Base-by-base conservation (phyloP, 805 yeast genomes). In the Candida tammaniensis region DNA sequence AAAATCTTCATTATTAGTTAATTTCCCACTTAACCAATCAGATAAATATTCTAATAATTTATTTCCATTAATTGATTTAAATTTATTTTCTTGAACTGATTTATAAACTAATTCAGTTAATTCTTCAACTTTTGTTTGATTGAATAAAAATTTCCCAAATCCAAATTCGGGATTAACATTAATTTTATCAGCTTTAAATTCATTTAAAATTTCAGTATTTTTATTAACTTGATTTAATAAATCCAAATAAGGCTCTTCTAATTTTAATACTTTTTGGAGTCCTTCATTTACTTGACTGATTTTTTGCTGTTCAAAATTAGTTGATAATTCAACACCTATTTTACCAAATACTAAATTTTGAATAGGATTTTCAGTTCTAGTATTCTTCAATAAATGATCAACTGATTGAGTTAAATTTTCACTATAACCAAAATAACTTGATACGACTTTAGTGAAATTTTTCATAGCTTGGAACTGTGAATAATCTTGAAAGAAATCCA, bases 161-260 rank as follows among this genome's bases (percentile, higher is more conserved):
- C 96, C 96, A 52, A 67, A 89, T 60, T 88, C 97, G 16, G 97
- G 98, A 21, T 61, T 59, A 10, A 39, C 33, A 4, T 76, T 75
- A 33, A 66, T 62, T 27, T 69, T 63, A 22, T 63, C 60, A 16
- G 72, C 66, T 12, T 70, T 48, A 45, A 59, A 74, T 35, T 80
- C 79, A 58, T 86, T 82, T 54, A 84, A 66, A 23, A 88, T 59
- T 9, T 33, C 30, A 41, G 85, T 64, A 35, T 75, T 68, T 12
- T 70, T 59, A 52, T 79, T 81, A 6, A 86, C 68, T 58, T 88
- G 95, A 30, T 72, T 59, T 46, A 89, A 70, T 13, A 91, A 77
- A 54, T 81, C 82, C 45, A 80, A 61, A 62, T 89, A 89, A 13
- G 89, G 86, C 33, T 78, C 76, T 59, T 86, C 96, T 44, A 81